A percentile compares a stretch with the other conserved stretches of the same genome.
Conservation (phyloP, 2,329 filamentous ascomycete species). For the Ascochyta fabae region DNA sequence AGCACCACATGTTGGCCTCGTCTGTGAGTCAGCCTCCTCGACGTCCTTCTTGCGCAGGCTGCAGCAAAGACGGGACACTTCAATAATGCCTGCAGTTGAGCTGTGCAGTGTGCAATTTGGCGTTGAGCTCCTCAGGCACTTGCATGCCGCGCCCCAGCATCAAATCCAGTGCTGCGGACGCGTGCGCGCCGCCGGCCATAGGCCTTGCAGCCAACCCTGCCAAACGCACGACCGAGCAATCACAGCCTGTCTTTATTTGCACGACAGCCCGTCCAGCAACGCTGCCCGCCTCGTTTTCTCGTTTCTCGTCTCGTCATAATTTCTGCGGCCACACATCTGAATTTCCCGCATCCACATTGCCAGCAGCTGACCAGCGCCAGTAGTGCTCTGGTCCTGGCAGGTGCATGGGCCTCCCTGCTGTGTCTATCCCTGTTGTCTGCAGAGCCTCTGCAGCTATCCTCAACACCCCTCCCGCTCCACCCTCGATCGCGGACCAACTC, state of each 20-base stretch:
- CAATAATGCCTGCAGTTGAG: slow-evolving; percentile 15
- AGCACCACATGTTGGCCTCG: slow-evolving; percentile 14
- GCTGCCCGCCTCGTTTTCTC: slow-evolving; percentile 18
- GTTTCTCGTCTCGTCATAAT: slow-evolving; percentile 30
- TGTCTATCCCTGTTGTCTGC: slow-evolving; percentile 10
- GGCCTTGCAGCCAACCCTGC: slow-evolving; percentile 26
- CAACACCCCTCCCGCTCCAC: slow-evolving; percentile 8
- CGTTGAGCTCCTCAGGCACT: slow-evolving; percentile 10
- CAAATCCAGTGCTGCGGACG: slow-evolving; percentile 27
- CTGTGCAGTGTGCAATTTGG: slow-evolving; percentile 7
- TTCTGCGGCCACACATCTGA: slow-evolving; percentile 21
- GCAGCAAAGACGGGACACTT: slow-evolving; percentile 10
- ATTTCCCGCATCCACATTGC: slow-evolving; percentile 29
- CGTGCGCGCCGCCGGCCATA: slow-evolving; percentile 22
- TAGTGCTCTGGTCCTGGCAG: slow-evolving; percentile 23
- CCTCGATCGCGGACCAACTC: slow-evolving; percentile 9
- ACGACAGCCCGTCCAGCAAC: slow-evolving; percentile 38
- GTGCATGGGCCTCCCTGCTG: slow-evolving; percentile 15
- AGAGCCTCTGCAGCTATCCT: slow-evolving; percentile 20
- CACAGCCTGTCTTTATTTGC: slow-evolving; percentile 35
- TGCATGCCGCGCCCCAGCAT: slow-evolving; percentile 13
- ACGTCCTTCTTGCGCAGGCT: slow-evolving; percentile 7
- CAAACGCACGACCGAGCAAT: slow-evolving; percentile 25
- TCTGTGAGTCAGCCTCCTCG: slow-evolving; percentile 14
- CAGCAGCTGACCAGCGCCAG: slow-evolving; percentile 32